phyloP scores from a whole-genome alignment of 805 yeast species.

The Metschnikowia bowlesiae region DNA sequence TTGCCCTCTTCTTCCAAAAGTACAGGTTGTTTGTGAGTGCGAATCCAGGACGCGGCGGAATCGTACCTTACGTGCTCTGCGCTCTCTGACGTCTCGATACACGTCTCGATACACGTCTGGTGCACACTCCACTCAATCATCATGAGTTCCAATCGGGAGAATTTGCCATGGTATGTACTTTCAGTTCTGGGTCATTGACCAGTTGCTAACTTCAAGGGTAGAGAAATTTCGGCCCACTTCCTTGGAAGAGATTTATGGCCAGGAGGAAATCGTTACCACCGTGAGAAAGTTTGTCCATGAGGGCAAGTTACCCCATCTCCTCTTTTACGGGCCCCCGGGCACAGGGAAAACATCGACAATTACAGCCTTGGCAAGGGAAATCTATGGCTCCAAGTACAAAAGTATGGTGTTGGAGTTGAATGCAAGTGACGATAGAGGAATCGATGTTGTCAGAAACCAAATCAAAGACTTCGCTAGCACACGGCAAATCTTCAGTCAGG shows the following conservation, averaged over 20 bases:
- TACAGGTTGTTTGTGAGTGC: not conserved
- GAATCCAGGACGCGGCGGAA: slow-evolving; percentile 1
- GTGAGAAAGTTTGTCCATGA: slow-evolving; percentile 79
- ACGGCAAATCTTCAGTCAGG: slow-evolving; percentile 81
- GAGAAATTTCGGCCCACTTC: slow-evolving; percentile 90
- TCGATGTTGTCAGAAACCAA: slow-evolving; percentile 95
- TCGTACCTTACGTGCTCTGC: not conserved
- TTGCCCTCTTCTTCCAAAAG: not conserved
- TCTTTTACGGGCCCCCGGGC: slow-evolving; percentile 95
- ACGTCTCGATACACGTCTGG: not conserved
- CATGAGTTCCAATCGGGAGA: slow-evolving; percentile 8
- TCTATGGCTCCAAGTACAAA: slow-evolving; percentile 74
- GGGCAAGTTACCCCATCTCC: slow-evolving; percentile 81
- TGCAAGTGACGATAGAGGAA: slow-evolving; percentile 97
- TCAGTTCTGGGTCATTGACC: too few relatives aligned
- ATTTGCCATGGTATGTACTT: slow-evolving; percentile 19
- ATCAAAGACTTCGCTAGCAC: slow-evolving; percentile 96
- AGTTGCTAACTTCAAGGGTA: slow-evolving; percentile 49
- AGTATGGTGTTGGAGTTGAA: slow-evolving; percentile 93
- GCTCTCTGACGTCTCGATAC: not conserved
- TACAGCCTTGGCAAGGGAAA: slow-evolving; percentile 79
- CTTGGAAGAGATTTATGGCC: slow-evolving; percentile 88
- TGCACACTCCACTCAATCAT: not conserved
- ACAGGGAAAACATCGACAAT: slow-evolving; percentile 91
- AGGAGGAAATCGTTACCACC: slow-evolving; percentile 78